Conservation (phyloP, 805 yeast species). For the Metschnikowia aberdeeniae region DNA sequence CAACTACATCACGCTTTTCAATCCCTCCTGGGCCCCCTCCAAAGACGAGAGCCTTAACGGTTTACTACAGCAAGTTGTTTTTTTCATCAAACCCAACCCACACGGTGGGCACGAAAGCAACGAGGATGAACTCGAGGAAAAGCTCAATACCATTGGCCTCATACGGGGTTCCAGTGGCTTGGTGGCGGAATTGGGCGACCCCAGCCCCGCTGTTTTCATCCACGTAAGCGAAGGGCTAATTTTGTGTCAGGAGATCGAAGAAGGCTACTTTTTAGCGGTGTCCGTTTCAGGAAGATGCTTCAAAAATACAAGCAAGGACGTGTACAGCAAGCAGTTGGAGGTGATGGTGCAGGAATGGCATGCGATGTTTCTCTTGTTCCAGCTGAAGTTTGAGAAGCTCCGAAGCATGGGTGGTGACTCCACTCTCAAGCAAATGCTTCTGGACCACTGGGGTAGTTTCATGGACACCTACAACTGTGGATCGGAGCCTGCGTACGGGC, state of each 20-base stretch:
- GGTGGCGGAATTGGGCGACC: constrained; percentile 21
- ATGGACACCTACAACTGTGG: constrained; percentile 23
- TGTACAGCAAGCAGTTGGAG: constrained; percentile 25
- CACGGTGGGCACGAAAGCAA: not conserved
- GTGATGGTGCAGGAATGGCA: constrained; percentile 21
- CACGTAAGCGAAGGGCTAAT: constrained; percentile 25
- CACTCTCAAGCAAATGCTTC: constrained; percentile 16
- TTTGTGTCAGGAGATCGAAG: constrained; percentile 24
- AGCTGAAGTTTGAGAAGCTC: constrained; percentile 22
- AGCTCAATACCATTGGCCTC: constrained; percentile 31
- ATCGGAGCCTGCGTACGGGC: constrained; percentile 17
- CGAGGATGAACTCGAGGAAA: constrained; percentile 15
- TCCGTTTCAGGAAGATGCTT: constrained; percentile 18
- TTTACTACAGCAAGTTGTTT: constrained; percentile 30
- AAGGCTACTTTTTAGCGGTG: constrained; percentile 25
- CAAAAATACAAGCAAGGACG: constrained; percentile 15
- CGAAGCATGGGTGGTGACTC: constrained; percentile 16
- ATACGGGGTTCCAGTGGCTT: constrained; percentile 35
- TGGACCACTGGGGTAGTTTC: constrained; percentile 30
- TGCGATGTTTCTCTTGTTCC: constrained; percentile 24
- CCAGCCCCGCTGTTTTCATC: constrained; percentile 19
- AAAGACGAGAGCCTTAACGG: constrained; percentile 28
- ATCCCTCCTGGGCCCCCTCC: constrained; percentile 25
- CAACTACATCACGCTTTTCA: constrained; percentile 29
- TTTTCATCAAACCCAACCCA: constrained; percentile 21